Evolutionary conservation across 441 rosid genomes (phyloP).

Genomic region (Pelargonium citronellum): DNA sequence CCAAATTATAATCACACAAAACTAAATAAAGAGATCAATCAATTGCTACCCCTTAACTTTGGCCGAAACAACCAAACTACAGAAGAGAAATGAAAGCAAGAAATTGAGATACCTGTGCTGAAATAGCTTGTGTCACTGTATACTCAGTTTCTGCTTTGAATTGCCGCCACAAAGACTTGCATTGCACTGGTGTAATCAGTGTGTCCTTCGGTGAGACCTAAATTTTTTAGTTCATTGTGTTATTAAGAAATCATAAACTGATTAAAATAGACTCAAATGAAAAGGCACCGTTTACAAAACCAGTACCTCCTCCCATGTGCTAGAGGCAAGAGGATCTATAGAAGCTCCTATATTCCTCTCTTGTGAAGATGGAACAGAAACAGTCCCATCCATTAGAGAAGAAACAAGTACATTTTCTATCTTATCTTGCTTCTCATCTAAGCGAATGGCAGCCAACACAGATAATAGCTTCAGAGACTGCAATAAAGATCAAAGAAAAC

Average conservation of each 20-base stretch:
- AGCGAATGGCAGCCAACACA: constrained; percentile 63
- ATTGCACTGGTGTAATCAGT: constrained; percentile 62
- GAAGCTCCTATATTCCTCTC: constrained; percentile 39
- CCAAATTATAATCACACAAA: neutral
- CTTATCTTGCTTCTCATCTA: constrained; percentile 64
- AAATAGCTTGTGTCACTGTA: constrained; percentile 66
- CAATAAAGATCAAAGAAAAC: constrained; percentile 20
- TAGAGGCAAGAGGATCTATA: constrained; percentile 59
- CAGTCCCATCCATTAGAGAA: constrained; percentile 52
- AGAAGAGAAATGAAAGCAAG: neutral
- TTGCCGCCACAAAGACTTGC: constrained; percentile 75
- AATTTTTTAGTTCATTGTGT: constrained; percentile 12
- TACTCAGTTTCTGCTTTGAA: constrained; percentile 73
- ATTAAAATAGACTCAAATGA: neutral
- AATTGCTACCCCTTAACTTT: neutral
- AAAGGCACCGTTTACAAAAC: constrained; percentile 4
- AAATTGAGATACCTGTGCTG: constrained; percentile 52
- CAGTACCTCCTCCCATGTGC: constrained; percentile 77
- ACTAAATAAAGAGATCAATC: neutral
- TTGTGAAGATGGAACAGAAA: constrained; percentile 35
- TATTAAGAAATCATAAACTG: constrained; percentile 16
- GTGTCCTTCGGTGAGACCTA: constrained; percentile 55
- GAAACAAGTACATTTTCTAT: constrained; percentile 48
- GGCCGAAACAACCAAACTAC: neutral
- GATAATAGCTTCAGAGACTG: constrained; percentile 65